Base-by-base conservation (phyloP, 2,329 filamentous ascomycete species). In the Phaeoacremonium minimum region DNA sequence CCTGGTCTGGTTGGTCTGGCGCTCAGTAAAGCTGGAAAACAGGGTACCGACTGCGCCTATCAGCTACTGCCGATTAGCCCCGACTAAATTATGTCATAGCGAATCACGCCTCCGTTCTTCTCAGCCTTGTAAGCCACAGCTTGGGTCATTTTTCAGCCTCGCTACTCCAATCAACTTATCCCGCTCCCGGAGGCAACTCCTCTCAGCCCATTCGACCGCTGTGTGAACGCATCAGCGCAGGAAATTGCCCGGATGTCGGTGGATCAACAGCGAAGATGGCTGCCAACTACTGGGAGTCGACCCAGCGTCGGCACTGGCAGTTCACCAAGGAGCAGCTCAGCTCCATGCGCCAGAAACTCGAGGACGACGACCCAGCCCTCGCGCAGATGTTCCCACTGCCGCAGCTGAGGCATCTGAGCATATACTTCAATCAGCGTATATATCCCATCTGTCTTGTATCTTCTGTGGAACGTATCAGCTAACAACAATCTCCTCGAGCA, bases 211-310 rank as follows among this genome's bases (percentile, higher is more conserved):
- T n/a, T n/a, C n/a, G n/a, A n/a, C n/a, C n/a, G n/a, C n/a, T n/a
- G n/a, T n/a, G n/a, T n/a, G n/a, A n/a, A n/a, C n/a, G n/a, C n/a
- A n/a, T n/a, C n/a, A n/a, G n/a, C n/a, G n/a, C n/a, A n/a, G n/a
- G n/a, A n/a, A n/a, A n/a, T n/a, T n/a, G n/a, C n/a, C n/a, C n/a
- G 9, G n/a, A 26, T 26, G 9, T 9, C 22, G 9, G 22, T n/a
- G 22, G 22, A 26, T 9, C 22, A n/a, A 8, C 44, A 42, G 18
- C 29, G 37, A 52, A 40, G 36, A 96, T 96, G 91, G 87, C 91
- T 20, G 87, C 90, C 56, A 96, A 91, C 64, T 98, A 91, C 67
- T 98, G 90, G 90, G 85, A 88, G 46, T 97, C 93, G 37, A 93
- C 88, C 17, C 93, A 98, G 65, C 79, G 84, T 49, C 84, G 81